Conservation (phyloP, 371 early-diverging fungal genomes). For the Zychaea mexicana region DNA sequence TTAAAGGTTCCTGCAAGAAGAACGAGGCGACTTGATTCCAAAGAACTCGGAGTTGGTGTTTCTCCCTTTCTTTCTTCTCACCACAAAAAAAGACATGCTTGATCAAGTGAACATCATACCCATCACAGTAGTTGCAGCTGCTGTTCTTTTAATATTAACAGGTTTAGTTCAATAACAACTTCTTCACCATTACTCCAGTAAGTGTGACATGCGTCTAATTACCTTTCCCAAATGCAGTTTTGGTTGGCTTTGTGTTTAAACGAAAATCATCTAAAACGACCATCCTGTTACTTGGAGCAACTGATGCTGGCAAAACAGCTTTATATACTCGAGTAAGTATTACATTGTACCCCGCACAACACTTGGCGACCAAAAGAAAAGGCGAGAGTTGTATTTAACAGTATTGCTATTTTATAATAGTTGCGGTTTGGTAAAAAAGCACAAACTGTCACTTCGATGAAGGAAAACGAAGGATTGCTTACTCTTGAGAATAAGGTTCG, state of each 20-base stretch:
- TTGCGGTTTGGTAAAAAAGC: constrained; percentile 51
- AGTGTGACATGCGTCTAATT: not conserved
- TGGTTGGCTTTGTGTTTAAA: constrained; percentile 15
- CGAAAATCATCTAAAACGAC: constrained; percentile 39
- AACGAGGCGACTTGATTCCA: too few relatives aligned
- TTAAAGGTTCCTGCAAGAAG: too few relatives aligned
- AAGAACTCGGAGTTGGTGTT: not conserved
- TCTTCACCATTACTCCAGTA: not conserved
- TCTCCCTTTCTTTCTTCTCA: not conserved
- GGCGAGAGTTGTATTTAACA: too few relatives aligned
- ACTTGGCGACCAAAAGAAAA: too few relatives aligned
- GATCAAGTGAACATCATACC: not conserved
- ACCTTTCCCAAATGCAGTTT: not conserved
- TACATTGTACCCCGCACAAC: too few relatives aligned
- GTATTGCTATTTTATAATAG: too few relatives aligned
- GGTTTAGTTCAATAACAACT: not conserved
- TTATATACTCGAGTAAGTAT: constrained; percentile 50
- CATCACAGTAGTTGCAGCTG: constrained; percentile 1
- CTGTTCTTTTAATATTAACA: constrained; percentile 1
- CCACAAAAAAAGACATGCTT: not conserved
- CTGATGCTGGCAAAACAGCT: constrained; percentile 68
- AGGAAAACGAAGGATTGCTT: constrained; percentile 68
- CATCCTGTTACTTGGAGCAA: constrained; percentile 58
- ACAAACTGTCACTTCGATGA: constrained; percentile 72
- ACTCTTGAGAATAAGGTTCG: constrained; percentile 43